Evolutionary conservation across 2,329 filamentous ascomycete genomes (phyloP).

Genomic region (Hymenoscyphus fructigenus): DNA sequence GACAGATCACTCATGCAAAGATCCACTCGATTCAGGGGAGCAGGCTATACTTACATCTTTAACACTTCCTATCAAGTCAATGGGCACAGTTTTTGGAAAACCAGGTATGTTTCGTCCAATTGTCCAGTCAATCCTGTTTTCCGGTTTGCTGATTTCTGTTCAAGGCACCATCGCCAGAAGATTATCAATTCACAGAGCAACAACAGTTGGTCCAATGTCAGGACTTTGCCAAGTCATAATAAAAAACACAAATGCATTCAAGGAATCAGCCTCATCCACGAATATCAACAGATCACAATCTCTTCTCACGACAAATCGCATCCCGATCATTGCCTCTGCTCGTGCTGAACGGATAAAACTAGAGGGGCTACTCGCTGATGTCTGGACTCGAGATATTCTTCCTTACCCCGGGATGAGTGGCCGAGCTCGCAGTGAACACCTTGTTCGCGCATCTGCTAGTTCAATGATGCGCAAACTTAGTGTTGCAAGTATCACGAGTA

Average conservation of each 20-base stretch:
- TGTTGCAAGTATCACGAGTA: constrained; percentile 73
- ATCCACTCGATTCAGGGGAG: constrained; percentile 48
- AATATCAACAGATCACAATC: constrained; percentile 77
- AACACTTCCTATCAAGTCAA: constrained; percentile 66
- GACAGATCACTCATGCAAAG: constrained; percentile 48
- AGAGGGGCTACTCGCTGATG: constrained; percentile 70
- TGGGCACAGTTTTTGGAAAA: constrained; percentile 74
- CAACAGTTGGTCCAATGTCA: constrained; percentile 68
- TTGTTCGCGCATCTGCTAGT: constrained; percentile 76
- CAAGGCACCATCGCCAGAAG: constrained; percentile 62
- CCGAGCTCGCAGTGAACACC: constrained; percentile 64
- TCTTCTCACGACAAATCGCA: constrained; percentile 65
- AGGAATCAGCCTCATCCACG: constrained; percentile 49
- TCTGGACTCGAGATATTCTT: constrained; percentile 80
- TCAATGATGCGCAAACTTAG: constrained; percentile 87
- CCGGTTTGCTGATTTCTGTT: neutral
- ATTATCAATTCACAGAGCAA: constrained; percentile 77
- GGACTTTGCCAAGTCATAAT: constrained; percentile 76
- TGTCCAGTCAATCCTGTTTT: neutral
- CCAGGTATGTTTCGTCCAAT: constrained; percentile 49
- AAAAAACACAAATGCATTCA: constrained; percentile 75
- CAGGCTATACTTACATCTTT: constrained; percentile 61
- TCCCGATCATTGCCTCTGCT: constrained; percentile 71
- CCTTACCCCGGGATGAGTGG: constrained; percentile 80
- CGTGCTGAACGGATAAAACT: constrained; percentile 75